Percentiles rank a stretch among this genome's conserved stretches.
Conservation (phyloP, 176 grass and related monocot genomes). For the Panicum miliaceum region DNA sequence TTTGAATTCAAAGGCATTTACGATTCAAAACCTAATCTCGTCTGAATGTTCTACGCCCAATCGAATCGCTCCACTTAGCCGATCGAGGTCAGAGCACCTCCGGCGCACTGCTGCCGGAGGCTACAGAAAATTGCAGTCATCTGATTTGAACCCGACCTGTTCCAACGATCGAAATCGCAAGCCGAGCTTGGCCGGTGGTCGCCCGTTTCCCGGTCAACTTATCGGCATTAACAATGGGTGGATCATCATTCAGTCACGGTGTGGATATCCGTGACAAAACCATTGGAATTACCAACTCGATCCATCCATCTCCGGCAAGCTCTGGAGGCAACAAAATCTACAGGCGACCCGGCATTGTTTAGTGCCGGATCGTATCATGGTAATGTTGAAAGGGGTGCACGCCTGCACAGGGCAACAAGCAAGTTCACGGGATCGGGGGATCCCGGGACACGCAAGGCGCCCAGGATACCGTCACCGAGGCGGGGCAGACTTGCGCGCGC, state of each 20-base stretch:
- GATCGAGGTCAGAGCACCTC: not conserved
- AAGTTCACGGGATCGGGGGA: constrained; percentile 44
- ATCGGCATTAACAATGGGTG: not conserved
- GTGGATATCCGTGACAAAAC: not conserved
- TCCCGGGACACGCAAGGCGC: constrained; percentile 1
- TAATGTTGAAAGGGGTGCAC: constrained; percentile 31
- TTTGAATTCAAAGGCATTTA: constrained; percentile 3
- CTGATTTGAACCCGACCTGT: not conserved
- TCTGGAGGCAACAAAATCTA: not conserved
- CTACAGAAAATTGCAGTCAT: not conserved
- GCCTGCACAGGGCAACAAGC: constrained; percentile 25
- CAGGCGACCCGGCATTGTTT: constrained; percentile 25
- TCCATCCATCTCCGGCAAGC: not conserved
- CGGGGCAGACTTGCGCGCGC: not conserved
- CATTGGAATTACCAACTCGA: constrained; percentile 12
- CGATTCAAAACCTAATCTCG: not conserved
- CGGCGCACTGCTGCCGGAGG: not conserved
- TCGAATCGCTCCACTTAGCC: not conserved
- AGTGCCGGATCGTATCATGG: not conserved
- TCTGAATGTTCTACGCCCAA: not conserved
- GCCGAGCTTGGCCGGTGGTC: not conserved
- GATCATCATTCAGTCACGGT: not conserved
- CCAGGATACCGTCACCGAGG: constrained; percentile 7
- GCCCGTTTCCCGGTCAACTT: not conserved
- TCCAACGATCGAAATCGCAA: not conserved